Base-by-base conservation (phyloP, 345 rosid genomes). In the Lepidium sativum region DNA sequence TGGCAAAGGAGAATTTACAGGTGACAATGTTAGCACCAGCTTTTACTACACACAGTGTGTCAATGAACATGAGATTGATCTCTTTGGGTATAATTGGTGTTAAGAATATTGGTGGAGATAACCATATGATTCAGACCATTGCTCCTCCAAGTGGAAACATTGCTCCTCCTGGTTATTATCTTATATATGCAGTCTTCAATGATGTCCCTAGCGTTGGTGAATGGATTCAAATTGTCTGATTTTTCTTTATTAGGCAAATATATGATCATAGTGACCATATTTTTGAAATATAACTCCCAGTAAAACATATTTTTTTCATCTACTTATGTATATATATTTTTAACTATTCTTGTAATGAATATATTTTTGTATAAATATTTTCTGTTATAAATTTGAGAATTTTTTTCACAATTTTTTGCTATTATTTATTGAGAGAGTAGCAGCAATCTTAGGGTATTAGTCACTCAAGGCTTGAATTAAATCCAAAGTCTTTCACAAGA, bases 41-140 rank as follows among this genome's bases (percentile, higher is more conserved):
- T 3, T 88, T 88, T 48, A 80, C 85, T 0, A 88, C 96, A 0
- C 91, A 86, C 37, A 77, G 86, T 8, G 72, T 83, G 3, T 70
- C 83, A 14, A 88, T 88, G 92, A 86, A 83, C 63, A 85, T 78
- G 74, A 79, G 96, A 65, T 60, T 84, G 66, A 16, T 81, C 1
- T 16, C 67, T 20, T 65, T 81, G 73, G 80, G 73, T 16, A 31
- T 77, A 17, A 15, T 6, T 1, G 9, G 63, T 4, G 73, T 80
- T 44, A 23, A 35, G 37, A 41, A 33, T 6, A 59, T 56, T 9
- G 13, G 8, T 9, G 43, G 48, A 0, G 71, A 71, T 8, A 9
- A 42, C 10, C 71, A 79, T 23, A 32, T 21, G 4, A 59, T 86
- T 17, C 9, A 12, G 0, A 75, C 64, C 1, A 23, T 9, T 41